A percentile compares a stretch with the other conserved stretches of the same genome.
These are phyloP conservation scores for Trichoderma cornu-damae DNA, from an alignment of 2,329 filamentous ascomycete genomes.

Conservation along the genomic window DNA sequence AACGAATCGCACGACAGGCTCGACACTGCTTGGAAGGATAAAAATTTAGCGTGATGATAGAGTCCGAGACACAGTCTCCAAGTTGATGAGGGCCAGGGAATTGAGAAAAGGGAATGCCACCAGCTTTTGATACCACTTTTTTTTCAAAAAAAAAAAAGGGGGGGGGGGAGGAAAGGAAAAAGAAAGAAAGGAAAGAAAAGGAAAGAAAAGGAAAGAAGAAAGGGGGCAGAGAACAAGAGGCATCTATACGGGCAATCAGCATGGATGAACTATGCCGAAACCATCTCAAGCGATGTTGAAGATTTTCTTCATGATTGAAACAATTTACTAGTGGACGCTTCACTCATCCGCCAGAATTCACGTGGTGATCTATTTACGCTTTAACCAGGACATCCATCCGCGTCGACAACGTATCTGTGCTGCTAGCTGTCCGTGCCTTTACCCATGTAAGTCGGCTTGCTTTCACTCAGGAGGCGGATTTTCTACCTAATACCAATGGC, in stretches of 20 bases:
- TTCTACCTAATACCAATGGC: too few relatives aligned
- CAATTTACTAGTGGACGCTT: background rate
- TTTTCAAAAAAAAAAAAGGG: too few relatives aligned
- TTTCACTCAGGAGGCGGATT: background rate
- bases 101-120: background rate
- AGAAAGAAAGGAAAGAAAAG: too few relatives aligned
- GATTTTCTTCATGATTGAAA: background rate
- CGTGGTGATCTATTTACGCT: background rate
- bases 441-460: background rate
- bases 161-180: too few relatives aligned
- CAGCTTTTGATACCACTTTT: conserved; percentile 9
- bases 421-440: background rate
- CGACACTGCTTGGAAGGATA: background rate
- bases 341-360: background rate
- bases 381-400: background rate
- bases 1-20: background rate
- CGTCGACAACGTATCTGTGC: background rate
- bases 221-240: background rate
- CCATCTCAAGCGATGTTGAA: background rate
- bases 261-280: background rate
- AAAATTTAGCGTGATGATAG: background rate
- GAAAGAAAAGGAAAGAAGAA: too few relatives aligned
- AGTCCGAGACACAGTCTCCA: background rate
- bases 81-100: background rate
- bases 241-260: background rate